Conservation (phyloP, 2,329 filamentous ascomycete species). For the Trichoderma sp. region DNA sequence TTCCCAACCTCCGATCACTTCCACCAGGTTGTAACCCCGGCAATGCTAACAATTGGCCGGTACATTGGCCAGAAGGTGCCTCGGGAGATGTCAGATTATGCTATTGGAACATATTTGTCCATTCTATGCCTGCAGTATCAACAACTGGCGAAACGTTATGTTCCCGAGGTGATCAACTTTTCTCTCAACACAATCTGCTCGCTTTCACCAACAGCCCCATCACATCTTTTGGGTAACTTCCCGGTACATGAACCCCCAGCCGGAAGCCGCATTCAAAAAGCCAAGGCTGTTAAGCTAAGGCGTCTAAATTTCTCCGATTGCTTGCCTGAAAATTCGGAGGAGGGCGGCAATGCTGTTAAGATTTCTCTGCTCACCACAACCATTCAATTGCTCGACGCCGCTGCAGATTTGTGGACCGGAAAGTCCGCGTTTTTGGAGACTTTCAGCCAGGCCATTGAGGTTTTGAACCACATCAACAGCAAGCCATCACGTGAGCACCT, state of each 20-base stretch:
- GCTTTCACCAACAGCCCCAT: constrained; percentile 55
- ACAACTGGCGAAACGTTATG: constrained; percentile 75
- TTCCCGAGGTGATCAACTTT: constrained; percentile 86
- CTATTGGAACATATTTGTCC: constrained; percentile 73
- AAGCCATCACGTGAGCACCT: constrained; percentile 51
- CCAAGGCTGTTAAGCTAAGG: constrained; percentile 41
- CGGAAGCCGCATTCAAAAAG: constrained; percentile 49
- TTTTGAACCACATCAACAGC: constrained; percentile 60
- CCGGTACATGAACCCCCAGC: constrained; percentile 56
- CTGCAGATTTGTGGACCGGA: constrained; percentile 69
- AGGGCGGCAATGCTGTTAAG: constrained; percentile 43
- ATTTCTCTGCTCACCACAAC: constrained; percentile 61
- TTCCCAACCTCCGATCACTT: constrained; percentile 98
- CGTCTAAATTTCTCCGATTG: constrained; percentile 61
- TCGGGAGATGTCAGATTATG: constrained; percentile 61
- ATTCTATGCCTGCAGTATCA: constrained; percentile 82
- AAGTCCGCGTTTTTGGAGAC: constrained; percentile 77
- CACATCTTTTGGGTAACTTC: constrained; percentile 52
- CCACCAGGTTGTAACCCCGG: constrained; percentile 88
- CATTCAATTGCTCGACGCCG: constrained; percentile 61
- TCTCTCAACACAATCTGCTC: constrained; percentile 68
- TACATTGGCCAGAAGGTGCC: constrained; percentile 78
- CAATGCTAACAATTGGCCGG: constrained; percentile 77
- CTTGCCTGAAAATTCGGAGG: constrained; percentile 36
- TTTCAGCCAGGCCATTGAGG: constrained; percentile 60